Evolutionary conservation across 768 basidiomycete species (phyloP).

Genomic region (Podaxis mareebaensis): DNA sequence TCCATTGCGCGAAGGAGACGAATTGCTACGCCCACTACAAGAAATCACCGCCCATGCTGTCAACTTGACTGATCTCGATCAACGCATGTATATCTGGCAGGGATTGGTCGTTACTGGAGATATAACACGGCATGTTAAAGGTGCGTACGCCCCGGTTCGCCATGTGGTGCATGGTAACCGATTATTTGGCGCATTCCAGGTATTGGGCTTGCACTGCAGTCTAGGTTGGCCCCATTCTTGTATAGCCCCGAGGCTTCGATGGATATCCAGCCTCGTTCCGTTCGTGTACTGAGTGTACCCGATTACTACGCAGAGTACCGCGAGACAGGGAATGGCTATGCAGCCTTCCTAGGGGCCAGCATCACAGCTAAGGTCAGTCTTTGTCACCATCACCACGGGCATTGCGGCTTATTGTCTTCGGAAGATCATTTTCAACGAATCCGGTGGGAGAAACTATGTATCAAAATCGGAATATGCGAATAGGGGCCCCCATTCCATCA

Average conservation of each 20-base stretch:
- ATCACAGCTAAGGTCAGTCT: conserved; percentile 78
- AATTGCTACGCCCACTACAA: conserved; percentile 52
- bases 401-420: conserved; percentile 14
- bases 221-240: conserved; percentile 65
- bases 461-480: conserved; percentile 77
- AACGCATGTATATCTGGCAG: conserved; percentile 73
- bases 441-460: conserved; percentile 66
- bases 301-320: conserved; percentile 92
- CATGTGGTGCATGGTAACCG: not conserved
- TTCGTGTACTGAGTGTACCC: conserved; percentile 67
- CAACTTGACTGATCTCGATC: conserved; percentile 58
- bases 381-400: not conserved
- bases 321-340: conserved; percentile 79
- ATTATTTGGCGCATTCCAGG: conserved; percentile 35
- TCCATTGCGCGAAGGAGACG: conserved; percentile 22
- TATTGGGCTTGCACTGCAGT: conserved; percentile 67
- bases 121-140: conserved; percentile 69
- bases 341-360: conserved; percentile 79
- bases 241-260: conserved; percentile 62
- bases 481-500: conserved; percentile 72
- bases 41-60: conserved; percentile 69
- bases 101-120: conserved; percentile 83
- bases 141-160: conserved; percentile 35
- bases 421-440: conserved; percentile 76
- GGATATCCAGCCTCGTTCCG: conserved; percentile 69